Percentiles rank a stretch among this genome's conserved stretches.
Conservation (phyloP, 257 asterid species). For the Solanum sejunctum region DNA sequence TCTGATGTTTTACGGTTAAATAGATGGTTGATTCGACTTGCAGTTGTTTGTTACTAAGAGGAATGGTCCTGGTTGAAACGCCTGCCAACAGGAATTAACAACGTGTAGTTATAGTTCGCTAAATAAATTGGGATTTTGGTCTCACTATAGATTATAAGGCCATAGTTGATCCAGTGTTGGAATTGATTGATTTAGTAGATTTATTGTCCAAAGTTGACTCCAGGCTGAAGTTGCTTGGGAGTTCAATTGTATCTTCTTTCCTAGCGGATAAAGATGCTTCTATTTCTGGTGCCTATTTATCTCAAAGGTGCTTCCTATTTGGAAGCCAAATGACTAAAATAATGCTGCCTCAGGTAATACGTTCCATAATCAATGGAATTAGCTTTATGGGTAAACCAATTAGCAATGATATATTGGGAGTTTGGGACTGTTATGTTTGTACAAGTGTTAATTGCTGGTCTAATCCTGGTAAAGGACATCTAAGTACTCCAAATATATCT, state of each 20-base stretch:
- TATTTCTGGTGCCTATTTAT: neutral
- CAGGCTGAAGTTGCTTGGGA: neutral
- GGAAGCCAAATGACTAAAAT: neutral
- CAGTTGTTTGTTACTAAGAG: neutral
- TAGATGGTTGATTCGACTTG: neutral
- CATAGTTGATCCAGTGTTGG: neutral
- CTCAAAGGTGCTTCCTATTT: neutral
- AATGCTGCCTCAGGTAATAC: neutral
- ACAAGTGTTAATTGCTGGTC: neutral
- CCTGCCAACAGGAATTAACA: neutral
- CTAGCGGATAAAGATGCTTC: neutral
- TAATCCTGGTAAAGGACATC: too few relatives aligned
- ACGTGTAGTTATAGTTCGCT: neutral
- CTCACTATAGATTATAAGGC: neutral
- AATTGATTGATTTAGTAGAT: neutral
- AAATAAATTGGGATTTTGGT: neutral
- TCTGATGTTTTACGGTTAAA: neutral
- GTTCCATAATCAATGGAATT: neutral
- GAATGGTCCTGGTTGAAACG: neutral
- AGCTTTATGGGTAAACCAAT: neutral
- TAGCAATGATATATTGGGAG: neutral
- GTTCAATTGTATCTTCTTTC: neutral
- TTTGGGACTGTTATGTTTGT: neutral
- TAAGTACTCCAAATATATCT: neutral
- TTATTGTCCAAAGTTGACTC: neutral